Percentiles rank a stretch among this genome's conserved stretches.
These are phyloP conservation scores for Cladosporium sp. DNA, from an alignment of 2,329 filamentous ascomycete species.

Conservation along the genomic window DNA sequence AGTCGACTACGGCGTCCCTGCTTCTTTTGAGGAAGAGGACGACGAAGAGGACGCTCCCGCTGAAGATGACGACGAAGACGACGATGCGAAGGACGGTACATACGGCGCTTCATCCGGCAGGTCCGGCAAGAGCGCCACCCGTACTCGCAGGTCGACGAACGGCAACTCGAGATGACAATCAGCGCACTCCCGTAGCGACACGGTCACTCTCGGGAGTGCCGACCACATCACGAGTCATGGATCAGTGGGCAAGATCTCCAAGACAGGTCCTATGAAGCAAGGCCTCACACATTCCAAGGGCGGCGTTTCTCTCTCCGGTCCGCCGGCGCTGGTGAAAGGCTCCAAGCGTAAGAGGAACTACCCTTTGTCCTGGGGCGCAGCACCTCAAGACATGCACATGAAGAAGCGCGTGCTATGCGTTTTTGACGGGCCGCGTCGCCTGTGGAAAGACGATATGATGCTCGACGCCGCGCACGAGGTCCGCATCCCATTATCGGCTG, in stretches of 20 bases:
- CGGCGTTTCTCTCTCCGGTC: slow-evolving; percentile 56
- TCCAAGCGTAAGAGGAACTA: slow-evolving; percentile 93
- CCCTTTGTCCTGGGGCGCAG: slow-evolving; percentile 88
- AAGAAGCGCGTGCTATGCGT: slow-evolving; percentile 95
- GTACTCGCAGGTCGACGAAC: slow-evolving; percentile 42
- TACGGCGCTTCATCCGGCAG: slow-evolving; percentile 47
- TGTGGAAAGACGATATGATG: slow-evolving; percentile 99
- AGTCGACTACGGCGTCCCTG: slow-evolving; percentile 40
- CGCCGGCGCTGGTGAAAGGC: slow-evolving; percentile 40
- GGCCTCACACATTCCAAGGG: slow-evolving; percentile 76
- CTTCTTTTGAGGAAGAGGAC: slow-evolving; percentile 48
- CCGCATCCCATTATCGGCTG: slow-evolving; percentile 65
- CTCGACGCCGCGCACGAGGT: slow-evolving; percentile 92
- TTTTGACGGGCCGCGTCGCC: slow-evolving; percentile 79
- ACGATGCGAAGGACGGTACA: slow-evolving; percentile 45
- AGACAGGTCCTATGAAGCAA: not conserved
- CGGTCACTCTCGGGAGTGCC: slow-evolving; percentile 15
- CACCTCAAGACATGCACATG: slow-evolving; percentile 92
- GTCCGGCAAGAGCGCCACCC: slow-evolving; percentile 46
- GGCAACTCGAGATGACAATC: slow-evolving; percentile 47
- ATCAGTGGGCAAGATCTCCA: slow-evolving; percentile 41
- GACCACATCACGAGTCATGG: slow-evolving; percentile 38
- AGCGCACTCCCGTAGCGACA: slow-evolving; percentile 45
- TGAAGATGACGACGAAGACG: slow-evolving; percentile 47
- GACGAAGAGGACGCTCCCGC: slow-evolving; percentile 60